A percentile compares a stretch with the other conserved stretches of the same genome.
phyloP scores from a whole-genome alignment of 306 rosid genomes.

The Crataegus laevigata region DNA sequence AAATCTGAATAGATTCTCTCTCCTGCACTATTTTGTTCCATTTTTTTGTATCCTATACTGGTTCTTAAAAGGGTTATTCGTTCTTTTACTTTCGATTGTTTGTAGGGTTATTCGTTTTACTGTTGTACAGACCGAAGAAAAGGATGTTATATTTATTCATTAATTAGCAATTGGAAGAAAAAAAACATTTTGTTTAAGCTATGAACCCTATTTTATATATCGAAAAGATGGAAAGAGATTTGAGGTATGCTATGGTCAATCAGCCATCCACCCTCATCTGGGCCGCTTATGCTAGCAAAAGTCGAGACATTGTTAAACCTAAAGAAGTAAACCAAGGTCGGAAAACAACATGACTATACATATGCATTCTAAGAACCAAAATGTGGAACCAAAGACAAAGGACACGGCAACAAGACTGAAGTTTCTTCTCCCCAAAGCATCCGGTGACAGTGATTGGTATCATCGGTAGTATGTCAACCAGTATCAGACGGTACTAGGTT shows the following conservation, averaged over 20 bases:
- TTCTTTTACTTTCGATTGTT: background rate
- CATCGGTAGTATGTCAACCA: background rate
- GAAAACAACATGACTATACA: background rate
- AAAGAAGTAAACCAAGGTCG: background rate
- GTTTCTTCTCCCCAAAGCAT: background rate
- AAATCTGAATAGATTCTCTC: slow-evolving; percentile 45
- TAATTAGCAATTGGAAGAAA: background rate
- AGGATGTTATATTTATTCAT: slow-evolving; percentile 15
- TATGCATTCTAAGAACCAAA: background rate
- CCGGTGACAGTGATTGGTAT: background rate
- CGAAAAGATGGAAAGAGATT: background rate
- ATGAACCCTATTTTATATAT: background rate
- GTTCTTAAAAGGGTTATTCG: slow-evolving; percentile 5
- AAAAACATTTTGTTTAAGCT: background rate
- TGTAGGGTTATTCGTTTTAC: background rate
- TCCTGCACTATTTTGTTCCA: slow-evolving; percentile 1
- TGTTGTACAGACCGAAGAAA: slow-evolving; percentile 17
- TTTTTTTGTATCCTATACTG: background rate
- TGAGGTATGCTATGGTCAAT: too few relatives aligned
- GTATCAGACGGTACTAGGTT: too few relatives aligned
- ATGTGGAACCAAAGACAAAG: background rate
- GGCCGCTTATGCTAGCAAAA: too few relatives aligned
- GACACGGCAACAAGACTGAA: background rate
- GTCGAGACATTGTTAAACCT: background rate
- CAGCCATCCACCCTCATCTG: too few relatives aligned